Evolutionary conservation across 225 moss, liverwort and hornwort genomes (phyloP), one percentile per base, ranked within the genome.

Genomic region (Polytrichum commune): DNA sequence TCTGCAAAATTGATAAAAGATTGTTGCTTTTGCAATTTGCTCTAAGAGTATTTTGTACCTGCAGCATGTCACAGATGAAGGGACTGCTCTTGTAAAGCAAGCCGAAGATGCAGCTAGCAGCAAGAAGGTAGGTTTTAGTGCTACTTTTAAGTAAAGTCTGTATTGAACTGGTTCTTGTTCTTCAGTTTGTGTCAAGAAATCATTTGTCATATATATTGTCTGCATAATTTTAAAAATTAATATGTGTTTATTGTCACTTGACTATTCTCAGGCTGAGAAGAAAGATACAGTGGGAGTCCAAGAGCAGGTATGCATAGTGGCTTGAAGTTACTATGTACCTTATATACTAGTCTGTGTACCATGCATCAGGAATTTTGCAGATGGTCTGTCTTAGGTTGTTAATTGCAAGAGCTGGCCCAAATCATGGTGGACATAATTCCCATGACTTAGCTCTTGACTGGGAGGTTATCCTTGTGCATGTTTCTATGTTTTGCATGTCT

Each of bases 11-110:
- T 22, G 58, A 22, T 5, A 8, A 58, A 6, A 9, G 2, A 2
- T 58, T 58, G 0, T 58, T 58, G 57, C n/a, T 64, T 22, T 32
- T 62, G 23, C 56, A 27, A 69, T 74, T 27, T 23, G 5, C 67
- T 60, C 67, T 56, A 54, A 38, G 16, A 23, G 5, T 6, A 27
- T 62, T 57, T 35, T 71, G 60, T 81, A 16, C 57, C 53, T 83
- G 62, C 94, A 98, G 91, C 97, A 98, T 65, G 97, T 98, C 1
- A 98, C 97, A 0, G 97, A 95, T 35, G 97, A 95, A 73, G 97
- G 97, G 62, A 98, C 97, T 68, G 87, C 95, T 1, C 77, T 98
- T 74, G 97, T 98, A 22, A 98, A 98, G 90, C 97, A 98, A 77
- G 97, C 97, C 22, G 97, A 98, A 75, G 97, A 98, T 78, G 95